Percentiles rank a stretch among this genome's conserved stretches.
Conservation (phyloP, 805 yeast species). For the Tetrapisispora nanseiensis region DNA sequence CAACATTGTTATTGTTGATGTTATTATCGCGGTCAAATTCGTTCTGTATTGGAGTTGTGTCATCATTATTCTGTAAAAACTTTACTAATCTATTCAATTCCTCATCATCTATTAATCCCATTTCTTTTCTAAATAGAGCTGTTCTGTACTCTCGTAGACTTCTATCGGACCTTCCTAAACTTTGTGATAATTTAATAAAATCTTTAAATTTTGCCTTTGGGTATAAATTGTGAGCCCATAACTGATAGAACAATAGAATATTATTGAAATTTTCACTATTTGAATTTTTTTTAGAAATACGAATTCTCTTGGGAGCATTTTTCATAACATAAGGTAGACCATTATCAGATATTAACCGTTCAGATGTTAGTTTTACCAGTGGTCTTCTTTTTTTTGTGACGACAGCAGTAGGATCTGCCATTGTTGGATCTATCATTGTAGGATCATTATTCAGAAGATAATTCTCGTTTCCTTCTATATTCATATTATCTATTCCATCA, state of each 20-base stretch:
- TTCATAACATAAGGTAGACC: constrained; percentile 48
- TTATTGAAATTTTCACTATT: constrained; percentile 21
- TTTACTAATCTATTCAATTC: constrained; percentile 1
- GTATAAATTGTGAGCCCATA: constrained; percentile 67
- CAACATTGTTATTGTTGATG: background rate
- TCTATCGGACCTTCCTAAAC: constrained; percentile 37
- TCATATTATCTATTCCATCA: background rate
- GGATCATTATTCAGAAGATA: constrained; percentile 6
- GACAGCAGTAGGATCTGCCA: constrained; percentile 22
- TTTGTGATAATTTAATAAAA: constrained; percentile 45
- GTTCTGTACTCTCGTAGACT: constrained; percentile 36
- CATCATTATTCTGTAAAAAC: background rate
- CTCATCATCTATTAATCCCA: constrained; percentile 8
- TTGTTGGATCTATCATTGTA: constrained; percentile 10
- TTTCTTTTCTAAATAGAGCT: constrained; percentile 33
- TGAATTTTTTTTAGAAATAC: constrained; percentile 25
- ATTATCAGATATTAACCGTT: constrained; percentile 38
- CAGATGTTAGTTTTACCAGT: constrained; percentile 42
- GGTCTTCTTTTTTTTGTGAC: constrained; percentile 16
- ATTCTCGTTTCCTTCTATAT: no score
- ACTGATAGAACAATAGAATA: constrained; percentile 48
- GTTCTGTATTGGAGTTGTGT: background rate
- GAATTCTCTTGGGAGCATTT: constrained; percentile 27
- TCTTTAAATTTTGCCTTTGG: constrained; percentile 76
- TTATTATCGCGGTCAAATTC: background rate